Base-by-base conservation (phyloP, 2,329 filamentous ascomycete species). In the Diaporthe destruens region DNA sequence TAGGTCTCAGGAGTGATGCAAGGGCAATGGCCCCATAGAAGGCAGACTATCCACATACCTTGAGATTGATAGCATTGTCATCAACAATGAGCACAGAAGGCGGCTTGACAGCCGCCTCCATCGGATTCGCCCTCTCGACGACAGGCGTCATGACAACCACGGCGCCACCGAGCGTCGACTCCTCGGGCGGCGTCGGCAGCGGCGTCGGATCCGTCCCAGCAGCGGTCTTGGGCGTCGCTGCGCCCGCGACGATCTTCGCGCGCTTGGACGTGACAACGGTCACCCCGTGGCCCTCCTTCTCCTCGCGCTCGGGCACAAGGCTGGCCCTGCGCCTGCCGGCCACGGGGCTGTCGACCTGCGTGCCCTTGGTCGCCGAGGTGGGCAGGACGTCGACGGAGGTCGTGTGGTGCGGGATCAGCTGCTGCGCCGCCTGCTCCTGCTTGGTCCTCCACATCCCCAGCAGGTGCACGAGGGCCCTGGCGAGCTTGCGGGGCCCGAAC, bases 1-100 rank as follows among this genome's bases (percentile, higher is more conserved):
- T 0, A n/a, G 3, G 20, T 23, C 4, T 42, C 20, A n/a, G 7
- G 20, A 44, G 4, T 44, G 6, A 44, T 44, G 42, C 42, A 44
- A 44, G 14, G 14, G 16, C 16, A 2, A 16, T 44, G 1, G 14
- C 16, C 4, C 4, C 2, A 11, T 23, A 6, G 1, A 23, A 23
- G n/a, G 7, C 39, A 8, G 29, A 6, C 20, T 16, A 6, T 23
- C 6, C 16, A 29, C 57, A 56, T 32, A 77, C 77, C 74, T 76
- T 74, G 0, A 83, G 71, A 54, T 85, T 85, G 72, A 85, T 83
- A 3, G 75, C 73, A 67, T 85, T 85, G 69, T 85, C 83, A 32
- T 85, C 83, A 0, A 85, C 83, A 0, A 85, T 78, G 0, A 85
- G 77, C 7, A 83, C 71, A 16, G 69, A 53, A 2, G 49, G 25